Percentiles rank a stretch among this genome's conserved stretches.
Evolutionary conservation across 441 rosid genomes (phyloP).

Genomic region (Erodium moschatum): DNA sequence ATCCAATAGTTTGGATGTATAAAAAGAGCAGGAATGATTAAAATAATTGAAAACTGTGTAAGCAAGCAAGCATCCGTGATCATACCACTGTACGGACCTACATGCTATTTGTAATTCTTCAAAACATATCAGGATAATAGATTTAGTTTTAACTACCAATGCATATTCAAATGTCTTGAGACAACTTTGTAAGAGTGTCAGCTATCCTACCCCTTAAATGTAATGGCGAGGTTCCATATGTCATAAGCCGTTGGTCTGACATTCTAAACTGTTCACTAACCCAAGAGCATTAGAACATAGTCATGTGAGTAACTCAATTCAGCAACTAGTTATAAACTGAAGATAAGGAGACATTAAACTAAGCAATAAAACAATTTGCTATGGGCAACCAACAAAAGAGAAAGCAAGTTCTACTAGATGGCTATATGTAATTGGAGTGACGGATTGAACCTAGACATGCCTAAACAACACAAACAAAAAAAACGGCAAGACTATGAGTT

Average conservation of each 20-base stretch:
- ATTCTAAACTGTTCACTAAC: neutral
- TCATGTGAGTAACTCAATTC: neutral
- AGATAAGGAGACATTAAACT: neutral
- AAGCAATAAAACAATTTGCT: neutral
- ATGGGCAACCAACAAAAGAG: neutral
- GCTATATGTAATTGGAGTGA: too few species aligned
- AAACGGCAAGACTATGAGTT: neutral
- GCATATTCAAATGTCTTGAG: neutral
- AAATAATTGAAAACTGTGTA: neutral
- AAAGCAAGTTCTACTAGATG: neutral
- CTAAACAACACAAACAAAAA: neutral
- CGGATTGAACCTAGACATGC: neutral
- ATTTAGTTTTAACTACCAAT: neutral
- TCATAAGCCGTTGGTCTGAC: neutral
- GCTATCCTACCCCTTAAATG: neutral
- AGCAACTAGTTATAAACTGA: neutral
- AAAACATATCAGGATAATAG: neutral
- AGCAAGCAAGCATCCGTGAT: neutral
- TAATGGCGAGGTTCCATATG: conserved; percentile 1
- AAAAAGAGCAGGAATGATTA: neutral
- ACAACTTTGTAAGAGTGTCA: neutral
- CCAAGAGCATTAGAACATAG: neutral
- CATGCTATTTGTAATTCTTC: neutral
- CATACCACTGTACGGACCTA: neutral
- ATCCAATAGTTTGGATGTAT: conserved; percentile 14